Base-by-base conservation (phyloP, 371 early-diverging fungal species). In the Mucor velutinosus region DNA sequence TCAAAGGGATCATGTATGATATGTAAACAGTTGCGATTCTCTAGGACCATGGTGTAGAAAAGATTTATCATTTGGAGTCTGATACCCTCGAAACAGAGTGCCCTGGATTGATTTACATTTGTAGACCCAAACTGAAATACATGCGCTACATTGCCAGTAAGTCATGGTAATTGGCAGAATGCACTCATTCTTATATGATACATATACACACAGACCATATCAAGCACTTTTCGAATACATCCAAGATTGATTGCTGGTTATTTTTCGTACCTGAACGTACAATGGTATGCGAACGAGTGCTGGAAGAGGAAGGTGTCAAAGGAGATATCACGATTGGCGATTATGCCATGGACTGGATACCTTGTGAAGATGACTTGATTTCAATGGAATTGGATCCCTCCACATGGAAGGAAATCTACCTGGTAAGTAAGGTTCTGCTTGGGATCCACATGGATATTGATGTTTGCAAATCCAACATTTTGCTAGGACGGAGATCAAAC, bases 31-130 rank as follows among this genome's bases (percentile, higher is more conserved):
- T 45, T 19, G 61, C 29, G 1, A 0, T 33, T 11, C n/a, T 7
- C 8, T 76, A 94, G 92, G 96, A 96, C 66, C 97, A 96, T 84
- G 97, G 97, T 21, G 94, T 95, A 15, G 95, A 96, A 67, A 95
- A 94, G 79, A 91, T 97, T 51, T 94, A 89, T 76, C 92, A 94
- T 72, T 83, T 97, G 19, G 90, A 88, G 43, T 69, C 86, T 11
- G 82, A 79, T 30, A 81, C 81, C 32, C 67, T 89, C 69, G 89
- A 90, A 14, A 88, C 86, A 10, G 95, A 94, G 37, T 82, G 88
- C 73, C 81, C 81, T 47, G 88, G 86, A 63, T 68, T 97, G 29
- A 86, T 96, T 25, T 97, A 95, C 76, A 85, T 97, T 49, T 88
- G 92, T 66, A 83, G 95, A 60, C 95, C 97, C 0, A 90, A 88